Evolutionary conservation across 2,329 filamentous ascomycete genomes (phyloP), one percentile per base, ranked within the genome.

Genomic region (Hypoxylon sp.): DNA sequence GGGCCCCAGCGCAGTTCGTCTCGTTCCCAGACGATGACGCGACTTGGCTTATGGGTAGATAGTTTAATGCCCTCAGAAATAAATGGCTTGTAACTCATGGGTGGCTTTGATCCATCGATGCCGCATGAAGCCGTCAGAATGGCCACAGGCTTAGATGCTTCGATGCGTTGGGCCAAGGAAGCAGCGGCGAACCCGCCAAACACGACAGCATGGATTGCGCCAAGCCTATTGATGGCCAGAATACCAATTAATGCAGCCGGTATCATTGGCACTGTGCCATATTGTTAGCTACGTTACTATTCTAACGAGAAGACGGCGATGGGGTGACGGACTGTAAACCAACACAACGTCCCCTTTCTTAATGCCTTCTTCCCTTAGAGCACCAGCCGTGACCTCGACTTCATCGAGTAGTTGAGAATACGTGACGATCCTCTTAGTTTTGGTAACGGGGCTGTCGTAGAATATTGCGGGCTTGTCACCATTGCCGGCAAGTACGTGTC

Each of bases 51-150:
- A 81, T 91, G 90, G 2, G 79, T 78, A 63, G 92, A 90, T 48
- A 90, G 83, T 23, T 83, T 77, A 50, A 95, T 82, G 1, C 93
- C 94, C 36, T 90, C 92, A 69, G 91, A 87, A 51, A 97, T 89
- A 72, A 97, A 87, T 0, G 89, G 88, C 70, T 89, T 86, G 79
- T 98, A 98, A n/a, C 87, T 82, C 65, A 93, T 85, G 0, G 93
- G 90, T 0, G 91, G 91, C 79, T 97, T 97, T 56, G 84, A 84
- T 3, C 94, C 94, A 74, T 98, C 94, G 61, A 98, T 94, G 34
- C 94, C 94, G 79, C 94, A 98, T 7, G 93, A 97, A 0, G 94
- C 94, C 0, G 94, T 97, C 77, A 98, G 87, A 52, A 98, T 89
- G 9, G 87, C 89, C 7, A 87, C 87, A 6, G 94, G 93, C 34